Evolutionary conservation across 768 basidiomycete genomes (phyloP).

Genomic region (Suillus ampliporus): DNA sequence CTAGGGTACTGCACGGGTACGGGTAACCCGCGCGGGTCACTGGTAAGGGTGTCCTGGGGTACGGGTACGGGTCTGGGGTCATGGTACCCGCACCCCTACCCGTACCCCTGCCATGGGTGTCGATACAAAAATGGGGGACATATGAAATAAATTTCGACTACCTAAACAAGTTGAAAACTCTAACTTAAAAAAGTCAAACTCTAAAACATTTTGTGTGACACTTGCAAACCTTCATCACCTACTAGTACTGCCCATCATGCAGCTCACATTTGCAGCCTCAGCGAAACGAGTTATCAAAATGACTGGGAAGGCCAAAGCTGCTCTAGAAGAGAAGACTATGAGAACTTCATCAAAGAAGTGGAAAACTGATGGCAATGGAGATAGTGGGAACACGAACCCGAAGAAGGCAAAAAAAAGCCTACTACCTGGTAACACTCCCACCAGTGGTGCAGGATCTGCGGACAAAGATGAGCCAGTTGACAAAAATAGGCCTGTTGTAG

Average conservation of each 20-base stretch:
- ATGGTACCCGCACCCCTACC: too few species aligned
- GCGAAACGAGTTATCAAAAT: too few species aligned
- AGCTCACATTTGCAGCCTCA: not conserved
- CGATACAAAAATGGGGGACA: too few species aligned
- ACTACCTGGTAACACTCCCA: not conserved
- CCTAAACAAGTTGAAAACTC: not conserved
- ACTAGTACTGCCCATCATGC: constrained; percentile 1
- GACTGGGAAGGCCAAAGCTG: too few species aligned
- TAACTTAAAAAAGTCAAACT: not conserved
- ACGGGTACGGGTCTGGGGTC: too few species aligned
- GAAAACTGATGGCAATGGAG: too few species aligned
- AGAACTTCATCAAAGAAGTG: too few species aligned
- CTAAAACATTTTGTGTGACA: not conserved
- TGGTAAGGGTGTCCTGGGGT: too few species aligned
- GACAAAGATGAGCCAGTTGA: not conserved
- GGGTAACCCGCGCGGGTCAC: too few species aligned
- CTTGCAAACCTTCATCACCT: not conserved
- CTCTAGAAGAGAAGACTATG: too few species aligned
- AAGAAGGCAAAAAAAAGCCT: not conserved
- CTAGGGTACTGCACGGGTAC: too few species aligned
- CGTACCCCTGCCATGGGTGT: too few species aligned
- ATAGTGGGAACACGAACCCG: not conserved
- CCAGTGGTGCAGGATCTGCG: not conserved
- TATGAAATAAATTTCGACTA: not conserved
- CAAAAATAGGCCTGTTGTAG: not conserved